Evolutionary conservation across 805 yeast species (phyloP).

Genomic region (Lachancea fermentati): DNA sequence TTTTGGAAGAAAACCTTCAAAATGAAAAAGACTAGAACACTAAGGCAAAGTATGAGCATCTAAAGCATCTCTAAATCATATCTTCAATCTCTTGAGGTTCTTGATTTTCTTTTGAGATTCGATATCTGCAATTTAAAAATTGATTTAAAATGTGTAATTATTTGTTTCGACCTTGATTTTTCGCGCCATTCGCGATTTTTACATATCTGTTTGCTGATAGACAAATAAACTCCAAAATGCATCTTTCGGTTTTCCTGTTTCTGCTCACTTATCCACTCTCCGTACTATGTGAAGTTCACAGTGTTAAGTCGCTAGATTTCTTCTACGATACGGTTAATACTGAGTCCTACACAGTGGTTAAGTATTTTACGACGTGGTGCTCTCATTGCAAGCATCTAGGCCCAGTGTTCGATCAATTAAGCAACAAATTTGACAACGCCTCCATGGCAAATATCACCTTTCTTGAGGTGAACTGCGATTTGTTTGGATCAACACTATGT

Average conservation of each 20-base stretch:
- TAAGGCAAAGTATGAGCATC: too few relatives aligned
- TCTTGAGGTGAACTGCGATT: slow-evolving; percentile 31
- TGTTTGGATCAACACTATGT: slow-evolving; percentile 30
- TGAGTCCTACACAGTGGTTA: slow-evolving; percentile 29
- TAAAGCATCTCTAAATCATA: too few relatives aligned
- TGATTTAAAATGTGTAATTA: too few relatives aligned
- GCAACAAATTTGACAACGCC: slow-evolving; percentile 29
- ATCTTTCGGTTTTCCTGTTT: background rate
- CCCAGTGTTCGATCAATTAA: slow-evolving; percentile 51
- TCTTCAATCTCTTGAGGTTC: too few relatives aligned
- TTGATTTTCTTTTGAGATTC: too few relatives aligned
- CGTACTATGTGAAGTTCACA: slow-evolving; percentile 4
- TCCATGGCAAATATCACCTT: slow-evolving; percentile 20
- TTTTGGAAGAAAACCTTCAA: too few relatives aligned
- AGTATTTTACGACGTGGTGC: slow-evolving; percentile 64
- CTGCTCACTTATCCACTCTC: background rate
- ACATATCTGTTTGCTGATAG: too few relatives aligned
- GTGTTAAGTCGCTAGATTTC: slow-evolving; percentile 21
- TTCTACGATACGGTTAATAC: slow-evolving; percentile 27
- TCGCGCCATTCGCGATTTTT: too few relatives aligned
- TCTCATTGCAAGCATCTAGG: slow-evolving; percentile 55
- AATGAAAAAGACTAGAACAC: too few relatives aligned
- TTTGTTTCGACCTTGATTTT: too few relatives aligned
- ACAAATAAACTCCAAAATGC: too few relatives aligned
- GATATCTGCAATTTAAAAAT: too few relatives aligned